phyloP scores from a whole-genome alignment of 1,284 basidiomycete species.

The Tremellales sp. region DNA sequence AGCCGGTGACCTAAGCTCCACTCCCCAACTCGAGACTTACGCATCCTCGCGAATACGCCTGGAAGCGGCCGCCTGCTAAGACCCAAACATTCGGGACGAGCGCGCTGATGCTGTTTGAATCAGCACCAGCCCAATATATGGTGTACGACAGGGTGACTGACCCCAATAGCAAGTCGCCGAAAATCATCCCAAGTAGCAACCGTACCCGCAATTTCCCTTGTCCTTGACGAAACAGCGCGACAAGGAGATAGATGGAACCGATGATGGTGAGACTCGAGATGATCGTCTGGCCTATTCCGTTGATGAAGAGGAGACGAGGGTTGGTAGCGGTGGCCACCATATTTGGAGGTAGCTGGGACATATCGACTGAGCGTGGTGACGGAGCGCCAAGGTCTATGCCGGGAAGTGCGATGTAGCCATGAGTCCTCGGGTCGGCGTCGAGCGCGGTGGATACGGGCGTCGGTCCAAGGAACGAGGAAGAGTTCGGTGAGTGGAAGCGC shows the following conservation, averaged over 20 bases:
- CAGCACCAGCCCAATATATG: background rate
- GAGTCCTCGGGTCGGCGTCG: no score
- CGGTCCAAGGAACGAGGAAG: no score
- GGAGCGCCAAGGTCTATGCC: no score
- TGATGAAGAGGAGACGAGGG: slow-evolving; percentile 9
- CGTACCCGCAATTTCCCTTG: slow-evolving; percentile 37
- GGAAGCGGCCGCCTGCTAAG: slow-evolving; percentile 15
- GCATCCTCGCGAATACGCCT: slow-evolving; percentile 24
- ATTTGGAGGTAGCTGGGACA: no score
- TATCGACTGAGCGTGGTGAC: no score
- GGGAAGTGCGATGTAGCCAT: no score
- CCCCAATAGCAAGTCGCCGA: slow-evolving; percentile 38
- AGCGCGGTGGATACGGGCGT: no score
- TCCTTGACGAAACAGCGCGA: slow-evolving; percentile 25
- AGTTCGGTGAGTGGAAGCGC: no score
- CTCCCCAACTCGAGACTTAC: slow-evolving; percentile 19
- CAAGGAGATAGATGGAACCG: slow-evolving; percentile 28
- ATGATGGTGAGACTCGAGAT: slow-evolving; percentile 32
- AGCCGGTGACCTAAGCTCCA: background rate
- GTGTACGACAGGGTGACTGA: slow-evolving; percentile 14
- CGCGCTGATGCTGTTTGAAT: slow-evolving; percentile 22
- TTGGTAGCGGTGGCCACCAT: no score
- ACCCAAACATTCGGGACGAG: slow-evolving; percentile 25
- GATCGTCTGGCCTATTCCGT: slow-evolving; percentile 28
- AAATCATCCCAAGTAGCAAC: slow-evolving; percentile 40